These are phyloP conservation scores for Fraxinus velutina DNA, from an alignment of 305 asterid species.

Conservation along the genomic window DNA sequence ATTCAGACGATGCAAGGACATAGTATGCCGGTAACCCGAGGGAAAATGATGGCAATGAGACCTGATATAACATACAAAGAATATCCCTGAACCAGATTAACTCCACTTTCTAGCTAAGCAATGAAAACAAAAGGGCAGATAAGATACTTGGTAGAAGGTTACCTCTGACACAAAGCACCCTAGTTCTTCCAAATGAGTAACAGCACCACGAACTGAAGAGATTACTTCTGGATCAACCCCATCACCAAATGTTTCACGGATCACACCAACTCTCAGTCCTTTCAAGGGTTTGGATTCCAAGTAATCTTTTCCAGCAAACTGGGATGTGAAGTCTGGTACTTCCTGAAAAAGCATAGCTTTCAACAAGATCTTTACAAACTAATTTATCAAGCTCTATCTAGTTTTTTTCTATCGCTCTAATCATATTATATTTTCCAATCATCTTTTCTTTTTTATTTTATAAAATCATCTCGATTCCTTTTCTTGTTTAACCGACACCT, in stretches of 20 bases:
- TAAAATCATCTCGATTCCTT: not conserved
- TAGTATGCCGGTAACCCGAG: constrained; percentile 97
- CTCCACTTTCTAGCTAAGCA: not conserved
- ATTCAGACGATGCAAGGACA: constrained; percentile 86
- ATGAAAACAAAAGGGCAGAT: not conserved
- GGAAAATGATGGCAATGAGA: constrained; percentile 83
- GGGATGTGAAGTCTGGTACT: constrained; percentile 65
- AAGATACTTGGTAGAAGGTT: constrained; percentile 5
- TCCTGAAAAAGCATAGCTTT: constrained; percentile 49
- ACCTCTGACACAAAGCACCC: constrained; percentile 84
- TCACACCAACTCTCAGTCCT: constrained; percentile 85
- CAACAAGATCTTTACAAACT: constrained; percentile 11
- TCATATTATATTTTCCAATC: not conserved
- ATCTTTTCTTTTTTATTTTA: not conserved
- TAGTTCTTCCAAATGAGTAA: constrained; percentile 77
- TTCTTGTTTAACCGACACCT: not conserved
- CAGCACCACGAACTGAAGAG: constrained; percentile 62
- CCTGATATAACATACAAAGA: constrained; percentile 41
- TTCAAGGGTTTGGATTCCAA: constrained; percentile 71
- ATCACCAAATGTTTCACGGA: constrained; percentile 75
- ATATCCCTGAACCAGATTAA: not conserved
- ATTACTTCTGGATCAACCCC: constrained; percentile 80
- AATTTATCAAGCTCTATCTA: not conserved
- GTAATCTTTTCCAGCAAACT: constrained; percentile 48
- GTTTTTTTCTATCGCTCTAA: not conserved